Conservation (phyloP, 306 rosid species). For the Casuarina cunninghamiana region DNA sequence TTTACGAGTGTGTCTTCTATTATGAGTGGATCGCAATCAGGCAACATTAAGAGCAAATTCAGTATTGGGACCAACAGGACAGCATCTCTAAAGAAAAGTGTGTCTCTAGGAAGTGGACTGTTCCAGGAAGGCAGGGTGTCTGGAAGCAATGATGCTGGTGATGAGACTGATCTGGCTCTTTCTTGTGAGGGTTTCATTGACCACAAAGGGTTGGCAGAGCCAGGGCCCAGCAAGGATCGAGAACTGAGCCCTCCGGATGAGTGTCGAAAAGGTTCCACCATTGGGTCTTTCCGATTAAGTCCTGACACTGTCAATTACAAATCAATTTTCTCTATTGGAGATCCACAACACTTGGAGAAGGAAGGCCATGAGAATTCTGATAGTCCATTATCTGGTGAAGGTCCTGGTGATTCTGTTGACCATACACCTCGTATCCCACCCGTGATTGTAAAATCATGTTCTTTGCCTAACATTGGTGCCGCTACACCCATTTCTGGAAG, state of each 20-base stretch:
- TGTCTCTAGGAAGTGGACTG: conserved; percentile 61
- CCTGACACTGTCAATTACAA: conserved; percentile 36
- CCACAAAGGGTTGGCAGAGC: conserved; percentile 23
- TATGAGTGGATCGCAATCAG: conserved; percentile 38
- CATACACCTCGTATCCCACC: conserved; percentile 24
- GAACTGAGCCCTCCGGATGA: conserved; percentile 38
- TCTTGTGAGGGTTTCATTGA: conserved; percentile 39
- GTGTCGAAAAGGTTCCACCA: conserved; percentile 24
- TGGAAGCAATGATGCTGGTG: conserved; percentile 35
- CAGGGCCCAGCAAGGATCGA: conserved; percentile 33
- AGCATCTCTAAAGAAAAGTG: conserved; percentile 52
- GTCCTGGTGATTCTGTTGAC: conserved; percentile 40
- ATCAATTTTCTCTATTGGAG: conserved; percentile 56
- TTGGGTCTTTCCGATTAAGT: conserved; percentile 29
- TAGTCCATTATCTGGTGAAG: conserved; percentile 44
- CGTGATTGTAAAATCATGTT: conserved; percentile 53
- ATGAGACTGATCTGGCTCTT: conserved; percentile 43
- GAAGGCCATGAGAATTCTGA: conserved; percentile 51
- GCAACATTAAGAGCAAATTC: conserved; percentile 38
- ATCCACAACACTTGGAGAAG: conserved; percentile 45
- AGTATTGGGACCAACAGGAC: conserved; percentile 30
- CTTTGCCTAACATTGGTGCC: conserved; percentile 55
- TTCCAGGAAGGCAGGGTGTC: conserved; percentile 38
- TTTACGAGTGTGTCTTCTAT: conserved; percentile 36
- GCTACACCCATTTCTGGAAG: conserved; percentile 34